Evolutionary conservation across 768 basidiomycete genomes (phyloP).

Genomic region (Boletus reticuloceps): DNA sequence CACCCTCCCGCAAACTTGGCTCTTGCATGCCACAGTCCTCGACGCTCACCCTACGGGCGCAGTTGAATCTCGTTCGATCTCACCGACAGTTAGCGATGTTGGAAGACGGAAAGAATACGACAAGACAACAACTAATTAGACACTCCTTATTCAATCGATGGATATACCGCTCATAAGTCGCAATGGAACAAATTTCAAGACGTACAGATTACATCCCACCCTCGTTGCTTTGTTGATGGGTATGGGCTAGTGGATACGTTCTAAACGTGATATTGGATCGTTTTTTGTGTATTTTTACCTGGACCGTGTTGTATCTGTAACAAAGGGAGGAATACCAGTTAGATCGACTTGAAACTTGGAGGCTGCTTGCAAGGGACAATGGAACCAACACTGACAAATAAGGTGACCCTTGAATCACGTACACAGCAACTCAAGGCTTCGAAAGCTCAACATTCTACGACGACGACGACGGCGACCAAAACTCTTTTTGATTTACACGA

Average conservation of each 20-base stretch:
- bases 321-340: not conserved
- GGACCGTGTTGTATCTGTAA: constrained; percentile 22
- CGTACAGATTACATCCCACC: constrained; percentile 4
- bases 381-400: constrained; percentile 25
- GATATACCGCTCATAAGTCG: constrained; percentile 14
- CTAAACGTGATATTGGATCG: not conserved
- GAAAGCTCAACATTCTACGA: constrained; percentile 7
- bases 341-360: not conserved
- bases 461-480: constrained; percentile 6
- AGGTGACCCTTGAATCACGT: not conserved
- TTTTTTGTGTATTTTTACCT: constrained; percentile 23
- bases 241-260: constrained; percentile 3
- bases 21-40: constrained; percentile 12
- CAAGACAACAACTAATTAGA: constrained; percentile 12
- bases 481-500: not conserved
- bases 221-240: constrained; percentile 13
- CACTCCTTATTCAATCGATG: constrained; percentile 14
- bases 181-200: constrained; percentile 12
- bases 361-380: not conserved
- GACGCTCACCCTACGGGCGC: constrained; percentile 8
- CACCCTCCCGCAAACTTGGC: constrained; percentile 11
- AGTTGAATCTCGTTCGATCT: constrained; percentile 1
- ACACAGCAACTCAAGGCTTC: not conserved
- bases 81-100: not conserved
- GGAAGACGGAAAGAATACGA: constrained; percentile 2